phyloP scores from a whole-genome alignment of 371 early-diverging fungal species.

The Syncephalastrum monosporum region DNA sequence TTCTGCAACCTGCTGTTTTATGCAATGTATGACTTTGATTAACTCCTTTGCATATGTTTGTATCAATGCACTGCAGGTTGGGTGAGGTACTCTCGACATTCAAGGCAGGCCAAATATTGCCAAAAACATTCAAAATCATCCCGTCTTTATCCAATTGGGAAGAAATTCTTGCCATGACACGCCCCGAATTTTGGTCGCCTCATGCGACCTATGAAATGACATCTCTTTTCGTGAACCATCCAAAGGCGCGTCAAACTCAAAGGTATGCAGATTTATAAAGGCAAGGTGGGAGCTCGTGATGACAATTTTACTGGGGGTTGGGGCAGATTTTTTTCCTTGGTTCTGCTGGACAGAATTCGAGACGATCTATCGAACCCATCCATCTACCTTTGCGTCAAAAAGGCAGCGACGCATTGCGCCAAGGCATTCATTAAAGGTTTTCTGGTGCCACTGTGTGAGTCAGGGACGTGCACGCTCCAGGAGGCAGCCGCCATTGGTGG shows the following conservation, averaged over 20 bases:
- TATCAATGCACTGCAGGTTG: conserved; percentile 40
- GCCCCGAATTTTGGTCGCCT: conserved; percentile 93
- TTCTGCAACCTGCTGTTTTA: too few species aligned
- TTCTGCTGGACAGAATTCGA: conserved; percentile 89
- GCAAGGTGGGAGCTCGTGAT: too few species aligned
- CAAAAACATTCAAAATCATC: conserved; percentile 98
- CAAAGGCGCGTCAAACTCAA: conserved; percentile 90
- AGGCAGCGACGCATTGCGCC: too few species aligned
- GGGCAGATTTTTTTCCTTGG: conserved; percentile 72
- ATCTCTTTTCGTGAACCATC: conserved; percentile 91
- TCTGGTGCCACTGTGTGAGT: conserved; percentile 94
- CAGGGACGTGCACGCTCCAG: conserved; percentile 89
- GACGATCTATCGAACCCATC: conserved; percentile 62
- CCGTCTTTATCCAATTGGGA: conserved; percentile 96
- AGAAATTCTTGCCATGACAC: conserved; percentile 89
- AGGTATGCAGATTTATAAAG: too few species aligned
- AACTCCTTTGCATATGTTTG: too few species aligned
- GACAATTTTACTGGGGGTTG: too few species aligned
- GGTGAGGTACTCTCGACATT: conserved; percentile 89
- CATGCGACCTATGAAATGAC: conserved; percentile 96
- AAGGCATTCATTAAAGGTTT: conserved; percentile 96
- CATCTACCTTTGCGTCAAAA: too few species aligned
- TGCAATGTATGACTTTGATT: too few species aligned
- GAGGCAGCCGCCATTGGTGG: conserved; percentile 96
- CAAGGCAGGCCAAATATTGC: conserved; percentile 89